These are phyloP conservation scores for Fusarium sp. DNA, from an alignment of 2,329 filamentous ascomycete species.

Conservation along the genomic window DNA sequence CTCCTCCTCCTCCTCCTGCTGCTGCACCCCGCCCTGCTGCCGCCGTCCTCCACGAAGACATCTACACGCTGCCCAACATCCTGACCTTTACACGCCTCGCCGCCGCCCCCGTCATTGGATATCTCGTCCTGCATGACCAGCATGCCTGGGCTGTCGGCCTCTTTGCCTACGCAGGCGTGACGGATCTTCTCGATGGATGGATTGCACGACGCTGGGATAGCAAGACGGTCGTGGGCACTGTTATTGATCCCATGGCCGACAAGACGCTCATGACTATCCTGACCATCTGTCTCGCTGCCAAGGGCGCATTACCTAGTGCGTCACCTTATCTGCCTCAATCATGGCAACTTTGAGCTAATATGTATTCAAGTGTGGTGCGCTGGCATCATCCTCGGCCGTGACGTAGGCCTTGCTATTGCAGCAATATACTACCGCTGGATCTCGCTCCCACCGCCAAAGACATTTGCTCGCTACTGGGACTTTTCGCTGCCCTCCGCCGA, in stretches of 20 bases:
- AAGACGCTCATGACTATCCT: constrained; percentile 95
- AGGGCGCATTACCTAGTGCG: constrained; percentile 82
- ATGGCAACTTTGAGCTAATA: constrained; percentile 2
- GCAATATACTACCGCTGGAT: constrained; percentile 98
- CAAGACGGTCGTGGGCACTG: constrained; percentile 92
- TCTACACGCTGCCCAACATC: constrained; percentile 96
- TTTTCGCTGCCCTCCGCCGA: constrained; percentile 91
- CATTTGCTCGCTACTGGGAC: constrained; percentile 93
- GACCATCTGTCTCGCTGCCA: constrained; percentile 84
- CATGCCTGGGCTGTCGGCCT: constrained; percentile 82
- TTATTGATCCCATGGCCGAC: constrained; percentile 97
- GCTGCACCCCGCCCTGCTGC: constrained; percentile 6
- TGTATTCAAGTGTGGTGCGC: constrained; percentile 79
- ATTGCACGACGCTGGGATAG: constrained; percentile 89
- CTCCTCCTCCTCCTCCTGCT: constrained; percentile 1
- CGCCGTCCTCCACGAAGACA: constrained; percentile 74
- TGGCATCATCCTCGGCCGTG: constrained; percentile 88
- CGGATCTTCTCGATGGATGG: constrained; percentile 92
- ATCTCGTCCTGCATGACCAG: constrained; percentile 85
- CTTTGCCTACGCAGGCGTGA: constrained; percentile 92
- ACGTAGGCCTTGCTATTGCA: constrained; percentile 82
- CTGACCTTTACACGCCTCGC: constrained; percentile 87
- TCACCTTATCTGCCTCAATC: constrained; percentile 26
- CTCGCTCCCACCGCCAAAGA: constrained; percentile 91
- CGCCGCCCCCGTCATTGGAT: constrained; percentile 86